Evolutionary conservation across 1,284 basidiomycete genomes (phyloP).

Genomic region (Heterobasidion parviporum): DNA sequence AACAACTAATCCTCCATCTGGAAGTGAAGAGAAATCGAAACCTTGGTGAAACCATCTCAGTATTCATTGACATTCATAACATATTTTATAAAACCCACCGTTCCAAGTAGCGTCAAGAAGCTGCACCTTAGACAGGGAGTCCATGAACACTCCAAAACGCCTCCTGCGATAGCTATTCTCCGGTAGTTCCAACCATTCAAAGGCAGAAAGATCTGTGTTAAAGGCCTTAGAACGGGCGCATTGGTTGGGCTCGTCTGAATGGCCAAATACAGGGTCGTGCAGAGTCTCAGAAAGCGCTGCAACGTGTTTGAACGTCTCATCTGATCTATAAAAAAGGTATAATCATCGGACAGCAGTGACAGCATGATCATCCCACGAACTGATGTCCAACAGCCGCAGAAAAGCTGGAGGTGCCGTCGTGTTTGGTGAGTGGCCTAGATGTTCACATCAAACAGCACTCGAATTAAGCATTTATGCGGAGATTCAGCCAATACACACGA

Average conservation of each 20-base stretch:
- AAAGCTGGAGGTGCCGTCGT: conserved; percentile 17
- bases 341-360: not conserved
- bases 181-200: conserved; percentile 17
- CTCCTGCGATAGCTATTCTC: conserved; percentile 14
- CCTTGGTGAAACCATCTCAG: no score
- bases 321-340: conserved; percentile 10
- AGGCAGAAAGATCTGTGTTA: conserved; percentile 14
- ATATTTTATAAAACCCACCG: conserved; percentile 4
- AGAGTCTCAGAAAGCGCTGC: conserved; percentile 19
- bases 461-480: not conserved
- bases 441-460: not conserved
- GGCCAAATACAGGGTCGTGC: conserved; percentile 8
- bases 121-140: conserved; percentile 15
- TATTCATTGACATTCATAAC: not conserved
- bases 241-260: conserved; percentile 5
- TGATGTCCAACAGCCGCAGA: conserved; percentile 16
- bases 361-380: conserved; percentile 9
- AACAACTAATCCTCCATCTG: conserved; percentile 11
- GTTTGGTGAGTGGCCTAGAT: conserved; percentile 12
- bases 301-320: conserved; percentile 18
- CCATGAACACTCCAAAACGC: conserved; percentile 19
- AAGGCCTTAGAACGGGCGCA: conserved; percentile 19
- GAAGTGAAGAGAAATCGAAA: conserved; percentile 11
- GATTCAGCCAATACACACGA: not conserved
- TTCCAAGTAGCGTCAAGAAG: conserved; percentile 14